A percentile compares a stretch with the other conserved stretches of the same genome.
Evolutionary conservation across 345 rosid genomes (phyloP).

Genomic region (Abelmoschus esculentus): DNA sequence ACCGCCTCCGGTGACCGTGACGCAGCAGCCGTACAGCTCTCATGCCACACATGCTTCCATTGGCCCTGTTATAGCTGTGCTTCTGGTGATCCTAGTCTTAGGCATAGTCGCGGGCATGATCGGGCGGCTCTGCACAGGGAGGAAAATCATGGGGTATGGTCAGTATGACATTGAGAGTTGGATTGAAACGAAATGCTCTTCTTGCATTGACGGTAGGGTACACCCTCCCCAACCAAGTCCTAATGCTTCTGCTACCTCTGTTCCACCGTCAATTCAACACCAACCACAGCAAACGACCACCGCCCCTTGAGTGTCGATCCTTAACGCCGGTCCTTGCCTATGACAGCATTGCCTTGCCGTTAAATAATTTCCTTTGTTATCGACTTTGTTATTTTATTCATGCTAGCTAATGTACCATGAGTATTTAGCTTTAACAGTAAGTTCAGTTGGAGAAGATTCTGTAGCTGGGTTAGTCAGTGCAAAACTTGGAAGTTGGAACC

Average conservation of each 20-base stretch:
- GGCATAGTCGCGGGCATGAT: constrained; percentile 45
- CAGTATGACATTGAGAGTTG: constrained; percentile 62
- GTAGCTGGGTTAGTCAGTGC: background rate
- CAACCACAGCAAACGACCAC: constrained; percentile 22
- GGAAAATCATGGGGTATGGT: constrained; percentile 52
- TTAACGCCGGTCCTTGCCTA: constrained; percentile 11
- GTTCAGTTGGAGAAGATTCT: background rate
- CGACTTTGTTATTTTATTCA: background rate
- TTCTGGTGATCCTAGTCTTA: constrained; percentile 36
- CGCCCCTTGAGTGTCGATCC: background rate
- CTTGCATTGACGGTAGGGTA: constrained; percentile 71
- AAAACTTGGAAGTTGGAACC: background rate
- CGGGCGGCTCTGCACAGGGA: constrained; percentile 72
- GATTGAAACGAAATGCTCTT: constrained; percentile 52
- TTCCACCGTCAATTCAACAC: constrained; percentile 13
- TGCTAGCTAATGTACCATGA: background rate
- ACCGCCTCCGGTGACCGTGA: constrained; percentile 34
- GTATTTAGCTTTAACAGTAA: too few species aligned
- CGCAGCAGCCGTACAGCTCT: constrained; percentile 26
- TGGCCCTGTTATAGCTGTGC: constrained; percentile 52
- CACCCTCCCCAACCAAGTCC: constrained; percentile 23
- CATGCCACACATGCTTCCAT: constrained; percentile 29
- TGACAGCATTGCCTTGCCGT: background rate
- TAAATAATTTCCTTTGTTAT: background rate
- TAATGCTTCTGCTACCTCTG: constrained; percentile 9